Conservation (phyloP, 208 protist species). For the Trypanosoma melophagium region DNA sequence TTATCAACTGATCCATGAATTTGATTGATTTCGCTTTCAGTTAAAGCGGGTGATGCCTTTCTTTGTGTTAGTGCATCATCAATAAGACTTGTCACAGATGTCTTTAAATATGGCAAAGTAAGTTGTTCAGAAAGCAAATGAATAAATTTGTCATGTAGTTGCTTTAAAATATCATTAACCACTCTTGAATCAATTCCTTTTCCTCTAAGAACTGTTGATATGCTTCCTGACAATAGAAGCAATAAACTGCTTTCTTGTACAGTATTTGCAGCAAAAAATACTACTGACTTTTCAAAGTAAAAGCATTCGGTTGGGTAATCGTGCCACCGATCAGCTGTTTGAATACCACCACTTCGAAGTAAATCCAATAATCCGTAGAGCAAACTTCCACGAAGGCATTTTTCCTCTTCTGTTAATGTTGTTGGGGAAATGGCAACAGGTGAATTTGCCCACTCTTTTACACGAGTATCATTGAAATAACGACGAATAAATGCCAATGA, state of each 20-base stretch:
- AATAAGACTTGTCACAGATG: constrained; percentile 41
- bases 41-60: constrained; percentile 28
- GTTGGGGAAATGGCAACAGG: constrained; percentile 36
- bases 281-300: constrained; percentile 76
- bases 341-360: constrained; percentile 51
- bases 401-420: constrained; percentile 40
- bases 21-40: constrained; percentile 43
- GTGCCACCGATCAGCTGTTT: constrained; percentile 61
- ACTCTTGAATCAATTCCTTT: constrained; percentile 37
- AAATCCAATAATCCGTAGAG: constrained; percentile 57
- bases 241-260: constrained; percentile 76
- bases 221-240: constrained; percentile 63
- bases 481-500: constrained; percentile 61
- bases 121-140: constrained; percentile 50
- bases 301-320: constrained; percentile 68
- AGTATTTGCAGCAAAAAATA: constrained; percentile 79
- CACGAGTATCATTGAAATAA: constrained; percentile 43
- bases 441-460: constrained; percentile 39
- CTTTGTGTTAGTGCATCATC: constrained; percentile 35
- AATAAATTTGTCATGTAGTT: constrained; percentile 59
- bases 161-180: constrained; percentile 42
- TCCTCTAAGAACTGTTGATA: constrained; percentile 60
- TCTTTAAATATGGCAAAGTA: constrained; percentile 62
- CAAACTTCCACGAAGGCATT: constrained; percentile 59
- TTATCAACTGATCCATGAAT: constrained; percentile 65